A percentile compares a stretch with the other conserved stretches of the same genome.
Evolutionary conservation across 2,329 filamentous ascomycete genomes (phyloP).

Genomic region (Sphaerulina populicola): DNA sequence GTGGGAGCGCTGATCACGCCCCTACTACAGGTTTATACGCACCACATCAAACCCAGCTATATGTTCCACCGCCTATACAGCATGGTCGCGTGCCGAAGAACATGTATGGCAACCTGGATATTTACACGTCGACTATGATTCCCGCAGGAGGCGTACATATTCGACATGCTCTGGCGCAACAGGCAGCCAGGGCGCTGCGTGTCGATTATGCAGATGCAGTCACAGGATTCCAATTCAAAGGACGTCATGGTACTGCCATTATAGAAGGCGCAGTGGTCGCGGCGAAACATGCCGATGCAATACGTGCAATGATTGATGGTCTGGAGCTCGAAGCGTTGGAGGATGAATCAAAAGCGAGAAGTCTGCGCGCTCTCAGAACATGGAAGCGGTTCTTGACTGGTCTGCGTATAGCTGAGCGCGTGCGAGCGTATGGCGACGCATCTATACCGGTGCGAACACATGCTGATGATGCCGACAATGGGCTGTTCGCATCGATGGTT

Average conservation of each 20-base stretch:
- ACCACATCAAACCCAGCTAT: conserved; percentile 57
- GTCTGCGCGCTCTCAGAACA: conserved; percentile 43
- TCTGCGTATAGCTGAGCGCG: conserved; percentile 61
- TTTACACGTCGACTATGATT: conserved; percentile 57
- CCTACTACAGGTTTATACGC: conserved; percentile 53
- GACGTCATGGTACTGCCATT: conserved; percentile 76
- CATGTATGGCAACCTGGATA: conserved; percentile 53
- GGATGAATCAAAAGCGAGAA: conserved; percentile 50
- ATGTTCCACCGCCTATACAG: conserved; percentile 66
- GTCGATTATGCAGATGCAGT: conserved; percentile 86
- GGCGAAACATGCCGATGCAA: conserved; percentile 59
- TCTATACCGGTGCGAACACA: conserved; percentile 1
- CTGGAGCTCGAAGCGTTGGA: conserved; percentile 59
- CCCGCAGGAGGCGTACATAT: conserved; percentile 53
- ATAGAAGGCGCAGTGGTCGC: conserved; percentile 71
- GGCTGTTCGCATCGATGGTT: not conserved
- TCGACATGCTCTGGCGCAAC: conserved; percentile 50
- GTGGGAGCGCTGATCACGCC: conserved; percentile 35
- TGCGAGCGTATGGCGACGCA: conserved; percentile 48
- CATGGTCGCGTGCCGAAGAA: conserved; percentile 61
- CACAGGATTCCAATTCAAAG: conserved; percentile 81
- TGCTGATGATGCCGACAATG: conserved; percentile 8
- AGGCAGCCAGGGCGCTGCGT: conserved; percentile 65
- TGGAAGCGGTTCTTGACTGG: conserved; percentile 56
- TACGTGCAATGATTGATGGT: conserved; percentile 59